Percentiles rank a stretch among this genome's conserved stretches.
Evolutionary conservation across 2,329 filamentous ascomycete genomes (phyloP).

Genomic region (Fusarium tupiense): DNA sequence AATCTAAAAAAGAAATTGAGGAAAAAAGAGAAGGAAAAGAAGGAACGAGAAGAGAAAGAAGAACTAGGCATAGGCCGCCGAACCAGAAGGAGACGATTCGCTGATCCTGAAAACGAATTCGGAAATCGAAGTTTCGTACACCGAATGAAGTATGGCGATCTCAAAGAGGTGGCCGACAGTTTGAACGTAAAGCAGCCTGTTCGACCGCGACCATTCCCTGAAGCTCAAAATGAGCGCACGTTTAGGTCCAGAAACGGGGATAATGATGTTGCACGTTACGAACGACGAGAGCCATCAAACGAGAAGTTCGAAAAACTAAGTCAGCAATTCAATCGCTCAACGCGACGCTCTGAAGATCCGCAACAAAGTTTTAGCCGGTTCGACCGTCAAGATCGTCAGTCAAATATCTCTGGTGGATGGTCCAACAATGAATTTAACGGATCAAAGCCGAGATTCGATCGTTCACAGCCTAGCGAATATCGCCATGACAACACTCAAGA

Average conservation of each 20-base stretch:
- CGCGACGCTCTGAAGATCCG: conserved; percentile 1
- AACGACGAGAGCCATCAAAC: background rate
- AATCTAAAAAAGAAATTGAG: conserved; percentile 65
- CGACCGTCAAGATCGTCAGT: background rate
- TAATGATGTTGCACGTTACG: background rate
- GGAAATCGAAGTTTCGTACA: conserved; percentile 68
- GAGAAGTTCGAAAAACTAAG: background rate
- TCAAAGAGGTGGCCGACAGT: conserved; percentile 43
- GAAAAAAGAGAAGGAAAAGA: conserved; percentile 52
- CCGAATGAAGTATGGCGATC: conserved; percentile 58
- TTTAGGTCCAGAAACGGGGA: background rate
- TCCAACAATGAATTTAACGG: conserved; percentile 5
- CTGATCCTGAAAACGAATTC: conserved; percentile 59
- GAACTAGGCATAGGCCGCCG: conserved; percentile 51
- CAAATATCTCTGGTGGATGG: background rate
- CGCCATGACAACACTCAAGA: conserved; percentile 11
- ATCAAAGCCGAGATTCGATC: conserved; percentile 9
- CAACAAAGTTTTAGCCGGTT: background rate
- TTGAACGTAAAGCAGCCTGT: conserved; percentile 43
- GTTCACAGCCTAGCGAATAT: conserved; percentile 1
- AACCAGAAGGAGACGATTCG: conserved; percentile 62
- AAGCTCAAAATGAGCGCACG: conserved; percentile 14
- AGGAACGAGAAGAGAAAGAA: conserved; percentile 47
- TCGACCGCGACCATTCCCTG: conserved; percentile 35
- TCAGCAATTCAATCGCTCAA: background rate